A percentile compares a stretch with the other conserved stretches of the same genome.
phyloP scores from a whole-genome alignment of 495 filamentous ascomycete species.

The Tuber aestivum region DNA sequence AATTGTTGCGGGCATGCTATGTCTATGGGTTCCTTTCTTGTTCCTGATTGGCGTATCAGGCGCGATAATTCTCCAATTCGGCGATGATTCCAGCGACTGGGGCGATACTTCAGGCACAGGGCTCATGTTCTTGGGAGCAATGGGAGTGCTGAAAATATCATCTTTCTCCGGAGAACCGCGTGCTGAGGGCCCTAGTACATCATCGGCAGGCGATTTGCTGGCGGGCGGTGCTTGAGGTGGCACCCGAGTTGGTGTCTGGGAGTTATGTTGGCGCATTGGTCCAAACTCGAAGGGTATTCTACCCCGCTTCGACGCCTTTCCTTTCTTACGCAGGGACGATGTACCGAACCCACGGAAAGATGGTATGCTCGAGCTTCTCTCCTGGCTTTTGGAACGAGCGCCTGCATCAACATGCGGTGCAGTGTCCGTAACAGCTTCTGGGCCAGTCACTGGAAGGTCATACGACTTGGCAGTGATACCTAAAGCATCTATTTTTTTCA shows the following conservation, averaged over 20 bases:
- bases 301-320: slow-evolving; percentile 26
- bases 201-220: slow-evolving; percentile 11
- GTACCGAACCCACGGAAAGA: slow-evolving; percentile 27
- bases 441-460: slow-evolving; percentile 27
- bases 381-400: slow-evolving; percentile 16
- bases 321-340: slow-evolving; percentile 29
- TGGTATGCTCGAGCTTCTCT: slow-evolving; percentile 11
- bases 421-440: not conserved
- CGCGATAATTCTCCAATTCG: slow-evolving; percentile 38
- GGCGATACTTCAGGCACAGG: slow-evolving; percentile 21
- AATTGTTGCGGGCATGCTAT: slow-evolving; percentile 25
- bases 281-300: slow-evolving; percentile 26
- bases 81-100: slow-evolving; percentile 25
- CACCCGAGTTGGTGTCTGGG: slow-evolving; percentile 28
- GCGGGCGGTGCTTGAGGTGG: slow-evolving; percentile 14
- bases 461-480: slow-evolving; percentile 38
- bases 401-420: not conserved
- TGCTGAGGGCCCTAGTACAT: slow-evolving; percentile 30
- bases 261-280: slow-evolving; percentile 24
- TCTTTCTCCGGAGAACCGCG: slow-evolving; percentile 26
- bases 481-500: slow-evolving; percentile 39
- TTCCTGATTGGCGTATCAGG: slow-evolving; percentile 31
- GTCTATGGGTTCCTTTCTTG: slow-evolving; percentile 7
- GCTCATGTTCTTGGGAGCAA: slow-evolving; percentile 19
- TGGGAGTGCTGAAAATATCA: slow-evolving; percentile 14